Conservation (phyloP, 441 rosid genomes). For the Macaranga tanarius region DNA sequence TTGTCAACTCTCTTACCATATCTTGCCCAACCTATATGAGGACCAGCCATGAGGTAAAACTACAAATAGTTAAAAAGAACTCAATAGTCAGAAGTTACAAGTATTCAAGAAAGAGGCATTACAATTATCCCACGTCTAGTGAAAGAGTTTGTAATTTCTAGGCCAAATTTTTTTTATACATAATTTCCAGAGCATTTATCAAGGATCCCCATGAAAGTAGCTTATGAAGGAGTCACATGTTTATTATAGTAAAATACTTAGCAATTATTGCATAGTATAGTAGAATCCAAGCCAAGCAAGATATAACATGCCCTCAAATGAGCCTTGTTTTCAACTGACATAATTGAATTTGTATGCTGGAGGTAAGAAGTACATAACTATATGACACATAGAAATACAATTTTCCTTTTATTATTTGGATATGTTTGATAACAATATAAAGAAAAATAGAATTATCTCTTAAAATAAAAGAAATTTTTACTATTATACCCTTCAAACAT, state of each 20-base stretch:
- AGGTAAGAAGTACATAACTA: background rate
- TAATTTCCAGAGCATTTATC: constrained; percentile 2
- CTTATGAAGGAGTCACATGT: background rate
- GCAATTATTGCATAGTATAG: background rate
- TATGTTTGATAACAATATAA: too few species aligned
- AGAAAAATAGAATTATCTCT: too few species aligned
- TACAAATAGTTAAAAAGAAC: constrained; percentile 5
- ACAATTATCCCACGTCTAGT: background rate
- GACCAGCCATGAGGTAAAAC: constrained; percentile 17
- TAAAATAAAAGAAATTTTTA: too few species aligned
- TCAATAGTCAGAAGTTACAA: background rate
- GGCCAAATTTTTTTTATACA: background rate
- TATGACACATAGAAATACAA: background rate
- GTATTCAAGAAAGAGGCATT: background rate
- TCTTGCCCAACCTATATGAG: constrained; percentile 76
- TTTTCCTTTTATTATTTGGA: too few species aligned
- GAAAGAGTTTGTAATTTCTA: background rate
- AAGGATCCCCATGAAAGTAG: background rate
- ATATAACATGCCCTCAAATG: background rate
- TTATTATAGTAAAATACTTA: background rate
- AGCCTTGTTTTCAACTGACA: background rate
- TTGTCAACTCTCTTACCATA: constrained; percentile 79
- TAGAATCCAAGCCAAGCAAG: background rate
- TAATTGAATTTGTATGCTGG: background rate
- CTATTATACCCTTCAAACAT: too few species aligned